Conservation (phyloP, 176 grass and related monocot genomes). For the Rhipidocladum racemiflorum region DNA sequence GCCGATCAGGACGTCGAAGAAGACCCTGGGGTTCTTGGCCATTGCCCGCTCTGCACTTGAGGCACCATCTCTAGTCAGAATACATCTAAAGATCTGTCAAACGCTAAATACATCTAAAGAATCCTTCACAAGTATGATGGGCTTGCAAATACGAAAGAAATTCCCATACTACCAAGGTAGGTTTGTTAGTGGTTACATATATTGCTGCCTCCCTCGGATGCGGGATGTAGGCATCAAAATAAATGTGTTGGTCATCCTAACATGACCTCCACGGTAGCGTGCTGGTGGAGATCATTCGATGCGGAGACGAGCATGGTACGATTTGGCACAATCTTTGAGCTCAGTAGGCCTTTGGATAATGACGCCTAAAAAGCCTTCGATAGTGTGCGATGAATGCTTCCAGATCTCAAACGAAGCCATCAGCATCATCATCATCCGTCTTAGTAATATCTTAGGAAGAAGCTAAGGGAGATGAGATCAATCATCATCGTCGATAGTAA, state of each 20-base stretch:
- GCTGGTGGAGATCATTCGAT: not conserved
- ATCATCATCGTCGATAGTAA: too few relatives aligned
- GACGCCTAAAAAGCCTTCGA: conserved; percentile 76
- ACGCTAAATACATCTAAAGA: not conserved
- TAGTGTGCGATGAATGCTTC: too few relatives aligned
- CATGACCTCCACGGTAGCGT: conserved; percentile 18
- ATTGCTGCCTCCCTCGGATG: too few relatives aligned
- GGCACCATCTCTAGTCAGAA: too few relatives aligned
- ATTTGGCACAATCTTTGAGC: conserved; percentile 93
- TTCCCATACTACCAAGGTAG: too few relatives aligned
- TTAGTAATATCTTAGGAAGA: too few relatives aligned
- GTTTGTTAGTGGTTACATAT: too few relatives aligned
- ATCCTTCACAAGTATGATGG: not conserved
- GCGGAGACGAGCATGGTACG: conserved; percentile 9
- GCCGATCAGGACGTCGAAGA: conserved; percentile 77
- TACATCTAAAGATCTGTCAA: not conserved
- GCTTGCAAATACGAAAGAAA: too few relatives aligned
- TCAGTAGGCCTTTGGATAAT: conserved; percentile 34
- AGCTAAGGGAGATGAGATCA: too few relatives aligned
- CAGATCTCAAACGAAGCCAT: too few relatives aligned
- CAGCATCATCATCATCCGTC: too few relatives aligned
- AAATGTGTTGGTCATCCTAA: conserved; percentile 2
- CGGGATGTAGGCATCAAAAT: too few relatives aligned
- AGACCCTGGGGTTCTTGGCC: conserved; percentile 74
- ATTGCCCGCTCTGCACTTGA: not conserved